Evolutionary conservation across 768 basidiomycete species (phyloP), one percentile per base, ranked within the genome.

Genomic region (Leccinum imitatum): DNA sequence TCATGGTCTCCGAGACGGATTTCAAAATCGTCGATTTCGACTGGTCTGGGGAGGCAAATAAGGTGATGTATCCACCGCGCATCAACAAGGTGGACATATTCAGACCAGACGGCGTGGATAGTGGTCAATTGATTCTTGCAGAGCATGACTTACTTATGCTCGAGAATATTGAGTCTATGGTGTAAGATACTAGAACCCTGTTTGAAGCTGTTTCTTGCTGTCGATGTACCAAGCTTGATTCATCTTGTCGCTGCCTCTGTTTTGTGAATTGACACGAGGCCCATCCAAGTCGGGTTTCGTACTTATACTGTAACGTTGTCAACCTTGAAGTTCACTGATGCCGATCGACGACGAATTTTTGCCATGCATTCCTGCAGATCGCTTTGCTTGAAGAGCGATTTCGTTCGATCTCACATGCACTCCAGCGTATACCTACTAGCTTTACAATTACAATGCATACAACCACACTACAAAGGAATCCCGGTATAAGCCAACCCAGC

Each of bases 401-500:
- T 33, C 33, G 33, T 11, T 33, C 33, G 33, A 23, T 17, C 8
- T 25, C 15, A 35, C 33, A 7, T 46, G 11, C 5, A 11, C 14
- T 14, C 15, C 54, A 4, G 10, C 19, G 21, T 54, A 35, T n/a
- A 55, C 30, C 30, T 30, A 13, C 33, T 37, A 15, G 6, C 15
- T 15, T 37, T 39, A 17, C 37, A 39, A 17, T 39, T 39, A 39
- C 37, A 39, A 39, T 14, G 31, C 35, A 8, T 31, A 59, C 37
- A 41, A 15, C 15, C n/a, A 59, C 25, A 2, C 58, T 19, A 68
- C 63, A 72, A 4, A 15, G 68, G 54, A n/a, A 74, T 63, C 39
- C 64, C 71, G 19, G 59, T 47, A 60, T 74, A 76, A 2, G 51
- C 57, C 59, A 64, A 30, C 10, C 71, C 69, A 3, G 65, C 66